These are phyloP conservation scores for Tulasnella sp. DNA, from an alignment of 768 basidiomycete genomes.

Conservation along the genomic window DNA sequence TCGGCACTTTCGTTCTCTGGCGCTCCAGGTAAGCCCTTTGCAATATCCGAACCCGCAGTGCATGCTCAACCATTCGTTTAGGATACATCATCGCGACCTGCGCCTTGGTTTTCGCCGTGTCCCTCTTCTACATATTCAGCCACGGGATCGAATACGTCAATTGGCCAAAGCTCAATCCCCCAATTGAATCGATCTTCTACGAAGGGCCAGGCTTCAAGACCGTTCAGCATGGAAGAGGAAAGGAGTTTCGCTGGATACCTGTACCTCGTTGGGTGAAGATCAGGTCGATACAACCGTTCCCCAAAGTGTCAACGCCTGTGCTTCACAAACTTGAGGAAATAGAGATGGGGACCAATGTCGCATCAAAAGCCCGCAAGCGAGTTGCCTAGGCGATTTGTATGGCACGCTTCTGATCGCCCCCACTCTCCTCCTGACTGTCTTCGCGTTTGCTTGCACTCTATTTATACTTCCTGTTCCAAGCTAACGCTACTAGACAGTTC, in stretches of 20 bases:
- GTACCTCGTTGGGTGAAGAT: slow-evolving; percentile 28
- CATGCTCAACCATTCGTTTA: slow-evolving; percentile 53
- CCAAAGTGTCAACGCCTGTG: slow-evolving; percentile 19
- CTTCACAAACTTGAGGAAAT: slow-evolving; percentile 49
- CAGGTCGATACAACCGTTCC: slow-evolving; percentile 28
- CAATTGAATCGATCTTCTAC: slow-evolving; percentile 69
- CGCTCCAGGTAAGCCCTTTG: slow-evolving; percentile 60
- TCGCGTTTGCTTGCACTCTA: no score
- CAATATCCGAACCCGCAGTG: neutral
- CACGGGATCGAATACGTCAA: slow-evolving; percentile 91
- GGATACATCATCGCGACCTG: slow-evolving; percentile 70
- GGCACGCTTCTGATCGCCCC: no score
- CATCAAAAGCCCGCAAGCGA: no score
- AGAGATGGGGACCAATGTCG: slow-evolving; percentile 47
- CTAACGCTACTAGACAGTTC: no score
- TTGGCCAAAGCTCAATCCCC: slow-evolving; percentile 82
- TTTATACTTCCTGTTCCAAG: no score
- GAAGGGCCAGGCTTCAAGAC: slow-evolving; percentile 80
- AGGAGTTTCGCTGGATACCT: slow-evolving; percentile 32
- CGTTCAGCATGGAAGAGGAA: slow-evolving; percentile 57
- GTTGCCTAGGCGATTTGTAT: no score
- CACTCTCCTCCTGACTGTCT: no score
- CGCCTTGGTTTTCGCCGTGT: slow-evolving; percentile 48
- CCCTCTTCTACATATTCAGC: slow-evolving; percentile 61
- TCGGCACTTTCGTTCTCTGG: slow-evolving; percentile 80